A percentile compares a stretch with the other conserved stretches of the same genome.
These are phyloP conservation scores for Starmerella sirachaensis DNA, from an alignment of 805 yeast species.

Conservation along the genomic window DNA sequence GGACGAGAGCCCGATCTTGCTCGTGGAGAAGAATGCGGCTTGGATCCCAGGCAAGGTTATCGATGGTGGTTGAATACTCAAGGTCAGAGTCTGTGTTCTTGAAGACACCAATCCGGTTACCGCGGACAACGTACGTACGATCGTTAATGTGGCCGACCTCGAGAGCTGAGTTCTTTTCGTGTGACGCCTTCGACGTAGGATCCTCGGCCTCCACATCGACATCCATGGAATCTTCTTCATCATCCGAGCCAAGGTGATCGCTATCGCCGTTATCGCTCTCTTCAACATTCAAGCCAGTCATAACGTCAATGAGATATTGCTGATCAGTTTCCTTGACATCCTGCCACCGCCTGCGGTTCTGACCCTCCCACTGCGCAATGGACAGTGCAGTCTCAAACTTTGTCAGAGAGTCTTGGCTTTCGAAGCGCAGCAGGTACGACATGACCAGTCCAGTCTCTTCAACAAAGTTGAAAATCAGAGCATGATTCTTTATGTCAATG, in stretches of 20 bases:
- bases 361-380: constrained; percentile 48
- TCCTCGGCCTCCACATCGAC: constrained; percentile 15
- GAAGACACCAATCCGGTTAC: constrained; percentile 70
- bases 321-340: constrained; percentile 35
- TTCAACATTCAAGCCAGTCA: constrained; percentile 31
- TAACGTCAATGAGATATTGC: constrained; percentile 46
- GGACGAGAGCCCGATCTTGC: constrained; percentile 55
- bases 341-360: constrained; percentile 41
- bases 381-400: constrained; percentile 44
- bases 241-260: constrained; percentile 29
- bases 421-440: constrained; percentile 56
- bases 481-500: constrained; percentile 44
- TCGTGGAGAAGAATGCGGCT: constrained; percentile 62
- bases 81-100: constrained; percentile 40
- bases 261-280: constrained; percentile 28
- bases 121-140: constrained; percentile 69
- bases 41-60: constrained; percentile 45
- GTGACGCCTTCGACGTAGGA: constrained; percentile 18
- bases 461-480: constrained; percentile 56
- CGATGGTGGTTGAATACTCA: constrained; percentile 57
- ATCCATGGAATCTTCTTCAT: constrained; percentile 24
- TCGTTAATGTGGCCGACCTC: constrained; percentile 61
- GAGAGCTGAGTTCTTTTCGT: constrained; percentile 48
- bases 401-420: constrained; percentile 31
- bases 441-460: constrained; percentile 32